Evolutionary conservation across 2,329 filamentous ascomycete genomes (phyloP), one percentile per base, ranked within the genome.

Genomic region (Camptophora hylomeconis): DNA sequence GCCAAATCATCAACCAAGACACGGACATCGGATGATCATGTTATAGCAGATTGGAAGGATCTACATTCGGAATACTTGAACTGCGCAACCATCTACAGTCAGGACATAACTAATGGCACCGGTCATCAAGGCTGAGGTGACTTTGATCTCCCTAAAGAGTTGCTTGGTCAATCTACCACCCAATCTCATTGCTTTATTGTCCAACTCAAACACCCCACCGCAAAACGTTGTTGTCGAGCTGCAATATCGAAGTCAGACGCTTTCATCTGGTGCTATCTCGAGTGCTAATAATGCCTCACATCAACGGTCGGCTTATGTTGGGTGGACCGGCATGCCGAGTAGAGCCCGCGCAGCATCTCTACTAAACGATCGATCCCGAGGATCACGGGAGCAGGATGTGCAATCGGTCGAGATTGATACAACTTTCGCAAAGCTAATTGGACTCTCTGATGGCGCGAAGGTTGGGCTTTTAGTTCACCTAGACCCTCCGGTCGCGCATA

Each of bases 321-420:
- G 89, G 52, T 98, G 89, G 89, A 94, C 89, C 7, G 89, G 89
- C 45, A 92, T 98, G 82, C 80, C 84, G 41, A 94, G 86, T 63
- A 92, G 86, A 65, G 74, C 81, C 48, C 80, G 75, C 52, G 61
- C 80, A 42, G 72, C 75, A 8, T 71, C 81, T 1, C 67, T 86
- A 16, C 72, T 89, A 16, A 68, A 72, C 32, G 36, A 44, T 24
- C 36, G 39, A 13, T 27, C 39, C 17, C 73, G 77, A 48, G 79
- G 81, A 1, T 67, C 84, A 43, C 67, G 75, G 46, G 81, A 89
- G 37, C 80, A 84, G 49, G 84, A 93, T 39, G 57, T 80, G 5
- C 62, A 77, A 17, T 64, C 77, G 1, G 73, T 95, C 25, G 87
- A 95, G 57, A 70, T 95, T 21, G 89, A 95, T 58, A 75, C 80